Conservation (phyloP, 1,139 yeast species). For the Suhomyces taliae region DNA sequence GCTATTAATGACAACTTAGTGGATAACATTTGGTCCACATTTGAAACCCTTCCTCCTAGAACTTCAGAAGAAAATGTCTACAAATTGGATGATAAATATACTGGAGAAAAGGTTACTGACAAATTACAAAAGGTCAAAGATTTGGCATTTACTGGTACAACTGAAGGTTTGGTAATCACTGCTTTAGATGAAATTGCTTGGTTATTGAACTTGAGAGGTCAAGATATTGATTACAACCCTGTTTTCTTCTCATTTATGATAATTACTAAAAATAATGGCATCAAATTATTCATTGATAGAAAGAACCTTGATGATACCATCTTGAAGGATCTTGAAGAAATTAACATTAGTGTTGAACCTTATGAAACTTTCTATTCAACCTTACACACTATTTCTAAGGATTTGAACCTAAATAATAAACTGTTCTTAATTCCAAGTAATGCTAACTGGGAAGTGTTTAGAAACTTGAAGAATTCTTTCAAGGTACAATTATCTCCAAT, state of each 20-base stretch:
- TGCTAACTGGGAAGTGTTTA: constrained; percentile 81
- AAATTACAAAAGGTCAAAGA: constrained; percentile 49
- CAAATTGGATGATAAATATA: constrained; percentile 42
- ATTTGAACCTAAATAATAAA: constrained; percentile 37
- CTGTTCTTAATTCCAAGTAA: constrained; percentile 61
- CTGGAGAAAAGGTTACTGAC: constrained; percentile 48
- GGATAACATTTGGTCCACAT: constrained; percentile 69
- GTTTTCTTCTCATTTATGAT: constrained; percentile 83
- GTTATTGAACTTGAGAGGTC: constrained; percentile 85
- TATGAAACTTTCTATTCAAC: constrained; percentile 60
- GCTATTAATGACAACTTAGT: constrained; percentile 71
- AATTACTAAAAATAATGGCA: constrained; percentile 48
- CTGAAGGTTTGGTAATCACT: constrained; percentile 54
- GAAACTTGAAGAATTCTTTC: constrained; percentile 44
- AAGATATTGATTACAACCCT: constrained; percentile 84
- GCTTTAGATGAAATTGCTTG: constrained; percentile 93
- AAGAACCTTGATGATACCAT: constrained; percentile 17
- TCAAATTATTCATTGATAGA: constrained; percentile 60
- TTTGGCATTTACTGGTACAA: constrained; percentile 43
- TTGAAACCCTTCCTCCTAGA: constrained; percentile 50
- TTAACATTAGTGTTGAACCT: constrained; percentile 48
- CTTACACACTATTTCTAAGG: constrained; percentile 44
- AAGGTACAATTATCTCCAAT: constrained; percentile 58
- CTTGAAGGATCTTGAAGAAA: constrained; percentile 28
- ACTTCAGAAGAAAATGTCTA: constrained; percentile 42